Conservation (phyloP, 495 filamentous ascomycete genomes). For the Geoglossum glabrum region DNA sequence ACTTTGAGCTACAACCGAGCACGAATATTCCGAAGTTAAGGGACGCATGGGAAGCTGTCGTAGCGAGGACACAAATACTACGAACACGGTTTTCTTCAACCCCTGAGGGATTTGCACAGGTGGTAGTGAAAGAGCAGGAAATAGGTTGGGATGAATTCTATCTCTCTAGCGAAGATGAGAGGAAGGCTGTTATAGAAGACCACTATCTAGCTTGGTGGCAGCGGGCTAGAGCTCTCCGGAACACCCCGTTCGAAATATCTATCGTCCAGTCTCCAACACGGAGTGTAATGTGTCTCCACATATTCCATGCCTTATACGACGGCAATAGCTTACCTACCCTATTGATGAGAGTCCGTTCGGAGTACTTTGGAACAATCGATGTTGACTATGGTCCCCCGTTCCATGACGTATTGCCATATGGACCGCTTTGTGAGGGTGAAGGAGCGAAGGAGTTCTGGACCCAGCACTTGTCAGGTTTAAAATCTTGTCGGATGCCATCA, state of each 20-base stretch:
- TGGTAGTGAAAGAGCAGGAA: slow-evolving; percentile 26
- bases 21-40: slow-evolving; percentile 25
- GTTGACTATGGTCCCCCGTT: slow-evolving; percentile 25
- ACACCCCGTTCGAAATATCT: slow-evolving; percentile 24
- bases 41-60: slow-evolving; percentile 28
- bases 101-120: slow-evolving; percentile 51
- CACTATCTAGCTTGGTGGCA: slow-evolving; percentile 24
- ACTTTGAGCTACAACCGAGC: slow-evolving; percentile 25
- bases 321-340: slow-evolving; percentile 55
- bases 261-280: slow-evolving; percentile 17
- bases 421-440: slow-evolving; percentile 31
- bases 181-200: slow-evolving; percentile 15
- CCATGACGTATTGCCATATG: slow-evolving; percentile 29
- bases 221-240: slow-evolving; percentile 13
- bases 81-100: slow-evolving; percentile 46
- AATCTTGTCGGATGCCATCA: slow-evolving; percentile 6
- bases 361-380: slow-evolving; percentile 18
- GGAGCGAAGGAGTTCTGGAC: slow-evolving; percentile 50
- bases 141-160: slow-evolving; percentile 28
- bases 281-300: slow-evolving; percentile 32
- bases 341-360: slow-evolving; percentile 30
- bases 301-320: slow-evolving; percentile 83
- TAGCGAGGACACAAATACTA: slow-evolving; percentile 33
- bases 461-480: slow-evolving; percentile 26
- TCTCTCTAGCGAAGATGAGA: slow-evolving; percentile 11